A percentile compares a stretch with the other conserved stretches of the same genome.
Conservation (phyloP, 331 rosid genomes). For the Malus hybrid region DNA sequence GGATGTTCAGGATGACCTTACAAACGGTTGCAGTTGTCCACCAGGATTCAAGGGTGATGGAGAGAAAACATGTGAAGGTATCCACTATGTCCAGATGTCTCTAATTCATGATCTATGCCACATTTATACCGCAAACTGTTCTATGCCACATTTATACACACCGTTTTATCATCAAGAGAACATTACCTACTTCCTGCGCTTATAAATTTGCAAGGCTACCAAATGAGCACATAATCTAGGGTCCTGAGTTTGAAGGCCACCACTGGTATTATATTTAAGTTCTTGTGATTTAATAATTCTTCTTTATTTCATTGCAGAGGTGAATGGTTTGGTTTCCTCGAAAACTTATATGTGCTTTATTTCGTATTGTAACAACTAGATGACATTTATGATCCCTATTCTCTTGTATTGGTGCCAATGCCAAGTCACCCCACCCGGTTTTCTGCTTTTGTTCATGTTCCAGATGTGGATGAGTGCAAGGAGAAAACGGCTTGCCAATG, state of each 20-base stretch:
- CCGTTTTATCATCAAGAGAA: background rate
- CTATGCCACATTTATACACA: background rate
- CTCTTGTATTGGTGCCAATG: background rate
- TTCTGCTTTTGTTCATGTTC: slow-evolving; percentile 11
- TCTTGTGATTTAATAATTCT: background rate
- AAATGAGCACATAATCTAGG: background rate
- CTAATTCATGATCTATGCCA: background rate
- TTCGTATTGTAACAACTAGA: background rate
- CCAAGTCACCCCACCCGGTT: background rate
- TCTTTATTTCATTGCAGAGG: background rate
- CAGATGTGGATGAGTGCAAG: slow-evolving; percentile 86
- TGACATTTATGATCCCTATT: background rate
- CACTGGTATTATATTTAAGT: background rate
- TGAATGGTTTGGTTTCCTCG: background rate
- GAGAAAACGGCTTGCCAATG: slow-evolving; percentile 81
- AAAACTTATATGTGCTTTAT: background rate
- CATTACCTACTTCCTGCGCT: background rate
- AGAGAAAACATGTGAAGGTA: slow-evolving; percentile 70
- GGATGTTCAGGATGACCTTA: slow-evolving; percentile 52
- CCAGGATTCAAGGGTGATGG: slow-evolving; percentile 93
- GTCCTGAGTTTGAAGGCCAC: background rate
- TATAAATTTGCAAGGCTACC: background rate
- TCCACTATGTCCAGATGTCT: slow-evolving; percentile 9
- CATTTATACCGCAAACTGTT: background rate
- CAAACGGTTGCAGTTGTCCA: slow-evolving; percentile 80